Percentiles rank a stretch among this genome's conserved stretches.
phyloP scores from a whole-genome alignment of 1,284 basidiomycete species.

The Afroboletus lepidellus region DNA sequence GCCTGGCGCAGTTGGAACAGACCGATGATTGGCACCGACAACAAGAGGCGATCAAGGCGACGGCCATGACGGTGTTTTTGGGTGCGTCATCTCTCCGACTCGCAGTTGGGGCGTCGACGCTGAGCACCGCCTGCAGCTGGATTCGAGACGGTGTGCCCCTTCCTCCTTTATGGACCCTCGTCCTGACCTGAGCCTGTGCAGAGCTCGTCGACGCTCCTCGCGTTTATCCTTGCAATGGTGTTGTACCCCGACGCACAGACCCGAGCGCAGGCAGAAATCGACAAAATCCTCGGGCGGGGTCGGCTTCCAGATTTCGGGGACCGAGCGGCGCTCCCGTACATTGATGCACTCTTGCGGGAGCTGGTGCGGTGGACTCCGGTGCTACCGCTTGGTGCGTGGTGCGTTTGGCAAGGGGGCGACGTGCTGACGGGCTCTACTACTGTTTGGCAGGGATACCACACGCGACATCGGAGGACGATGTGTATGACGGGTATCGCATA shows the following conservation, averaged over 20 bases:
- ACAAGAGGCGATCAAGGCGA: constrained; percentile 8
- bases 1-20: constrained; percentile 15
- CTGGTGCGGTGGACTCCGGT: constrained; percentile 23
- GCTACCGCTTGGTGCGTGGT: constrained; percentile 19
- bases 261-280: constrained; percentile 26
- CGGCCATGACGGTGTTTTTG: constrained; percentile 21
- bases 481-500: background rate
- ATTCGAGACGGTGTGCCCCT: constrained; percentile 26
- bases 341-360: constrained; percentile 27
- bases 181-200: no score
- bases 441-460: background rate
- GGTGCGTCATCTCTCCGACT: no score
- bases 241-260: constrained; percentile 25
- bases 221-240: constrained; percentile 29
- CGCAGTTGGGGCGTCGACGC: no score
- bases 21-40: constrained; percentile 14
- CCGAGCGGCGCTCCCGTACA: constrained; percentile 22
- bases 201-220: constrained; percentile 33
- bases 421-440: no score
- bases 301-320: constrained; percentile 22
- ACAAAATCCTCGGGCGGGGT: constrained; percentile 19
- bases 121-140: constrained; percentile 19
- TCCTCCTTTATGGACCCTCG: no score
- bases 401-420: no score
- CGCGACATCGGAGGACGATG: background rate